phyloP scores from a whole-genome alignment of 2,329 filamentous ascomycete species.

The Coccinonectria pachysandricola region DNA sequence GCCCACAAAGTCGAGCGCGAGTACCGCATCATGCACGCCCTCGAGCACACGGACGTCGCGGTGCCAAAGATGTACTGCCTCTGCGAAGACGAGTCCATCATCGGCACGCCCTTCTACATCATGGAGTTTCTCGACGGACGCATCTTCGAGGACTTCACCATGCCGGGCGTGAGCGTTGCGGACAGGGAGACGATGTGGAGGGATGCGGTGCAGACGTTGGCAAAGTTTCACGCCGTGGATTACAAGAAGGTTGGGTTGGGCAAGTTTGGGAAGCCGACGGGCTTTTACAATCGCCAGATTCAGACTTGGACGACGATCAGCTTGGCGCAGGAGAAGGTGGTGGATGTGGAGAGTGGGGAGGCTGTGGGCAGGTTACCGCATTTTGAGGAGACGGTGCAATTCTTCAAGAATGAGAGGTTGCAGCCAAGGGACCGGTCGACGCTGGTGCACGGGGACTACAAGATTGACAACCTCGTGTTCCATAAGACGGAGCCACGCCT shows the following conservation, averaged over 20 bases:
- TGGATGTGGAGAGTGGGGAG: conserved; percentile 66
- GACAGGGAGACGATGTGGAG: conserved; percentile 77
- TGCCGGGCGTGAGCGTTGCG: conserved; percentile 59
- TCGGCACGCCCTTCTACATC: conserved; percentile 92
- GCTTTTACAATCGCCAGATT: conserved; percentile 82
- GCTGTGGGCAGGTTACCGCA: conserved; percentile 76
- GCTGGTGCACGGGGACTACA: conserved; percentile 92
- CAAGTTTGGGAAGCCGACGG: conserved; percentile 59
- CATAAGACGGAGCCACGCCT: conserved; percentile 80
- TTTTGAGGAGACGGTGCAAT: conserved; percentile 67
- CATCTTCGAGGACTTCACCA: conserved; percentile 80
- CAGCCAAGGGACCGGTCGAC: conserved; percentile 71
- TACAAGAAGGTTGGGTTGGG: conserved; percentile 57
- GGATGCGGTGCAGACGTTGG: conserved; percentile 72
- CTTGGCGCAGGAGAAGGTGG: conserved; percentile 61
- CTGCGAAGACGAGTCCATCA: conserved; percentile 68
- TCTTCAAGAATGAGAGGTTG: conserved; percentile 58
- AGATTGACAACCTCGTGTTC: conserved; percentile 85
- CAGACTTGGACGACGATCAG: conserved; percentile 74
- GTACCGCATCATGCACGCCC: conserved; percentile 78
- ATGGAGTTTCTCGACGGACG: conserved; percentile 94
- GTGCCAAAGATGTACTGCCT: conserved; percentile 76
- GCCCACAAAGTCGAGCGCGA: conserved; percentile 96
- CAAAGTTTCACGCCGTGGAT: conserved; percentile 70
- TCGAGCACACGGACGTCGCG: conserved; percentile 69